Evolutionary conservation across 331 rosid species (phyloP), one percentile per base, ranked within the genome.

Genomic region (Malus hybrid): DNA sequence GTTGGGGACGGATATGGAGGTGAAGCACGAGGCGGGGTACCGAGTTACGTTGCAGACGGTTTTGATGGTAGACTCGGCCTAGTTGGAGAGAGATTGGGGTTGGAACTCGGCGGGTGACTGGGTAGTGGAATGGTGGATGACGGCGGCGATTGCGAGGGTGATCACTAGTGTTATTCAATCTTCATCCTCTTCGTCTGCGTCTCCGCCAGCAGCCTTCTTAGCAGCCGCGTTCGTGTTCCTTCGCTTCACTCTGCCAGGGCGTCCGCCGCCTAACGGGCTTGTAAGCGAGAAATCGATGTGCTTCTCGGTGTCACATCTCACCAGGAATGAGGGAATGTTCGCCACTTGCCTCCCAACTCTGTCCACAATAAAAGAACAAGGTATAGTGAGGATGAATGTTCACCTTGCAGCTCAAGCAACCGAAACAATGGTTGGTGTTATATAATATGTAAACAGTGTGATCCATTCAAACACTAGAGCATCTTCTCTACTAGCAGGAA

Each of bases 341-440:
- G 87, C 93, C 27, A 90, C 87, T 75, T 90, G 96, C 77, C 96
- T 90, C 24, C 90, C 93, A 73, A 90, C 96, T 85, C 96, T 90
- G 85, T 10, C 22, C 29, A 13, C 48, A 76, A 67, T n/a, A 61
- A 64, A 2, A 20, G 14, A 19, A 32, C 57, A 65, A 24, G 76
- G 59, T 29, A 39, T 28, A 10, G 65, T 10, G 28, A 18, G 10
- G 46, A 32, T 22, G 59, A 62, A 69, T 32, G 27, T 48, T 19
- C 54, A 59, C 6, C 28, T 4, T 6, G 19, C 13, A 27, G n/a
- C 9, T 32, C 34, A 6, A 54, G 33, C 14, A 65, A 57, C 39
- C 22, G 14, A 42, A 56, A 3, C 22, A 8, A 56, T 6, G 1
- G 19, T 31, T 31, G n/a, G 3, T 2, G 29, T 52, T 54, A 16